Evolutionary conservation across 495 filamentous ascomycete species (phyloP).

Genomic region (Penicillium manginii): DNA sequence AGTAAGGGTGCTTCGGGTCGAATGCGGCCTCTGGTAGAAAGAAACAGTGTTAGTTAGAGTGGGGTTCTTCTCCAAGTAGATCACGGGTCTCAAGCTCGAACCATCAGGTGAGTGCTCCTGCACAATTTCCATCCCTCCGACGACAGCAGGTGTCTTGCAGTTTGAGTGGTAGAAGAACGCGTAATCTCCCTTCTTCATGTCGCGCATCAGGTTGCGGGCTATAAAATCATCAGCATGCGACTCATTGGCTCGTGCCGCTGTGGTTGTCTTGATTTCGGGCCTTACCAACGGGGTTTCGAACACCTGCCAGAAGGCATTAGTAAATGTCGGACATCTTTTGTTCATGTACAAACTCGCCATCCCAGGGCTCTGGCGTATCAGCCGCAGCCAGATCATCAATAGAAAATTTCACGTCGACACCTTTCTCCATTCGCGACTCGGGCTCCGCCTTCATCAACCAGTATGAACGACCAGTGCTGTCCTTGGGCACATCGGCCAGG

Average conservation of each 20-base stretch:
- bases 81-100: conserved; percentile 40
- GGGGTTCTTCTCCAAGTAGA: not conserved
- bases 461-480: conserved; percentile 51
- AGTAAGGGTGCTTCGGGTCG: conserved; percentile 77
- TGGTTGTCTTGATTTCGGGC: not conserved
- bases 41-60: conserved; percentile 12
- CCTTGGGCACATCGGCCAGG: conserved; percentile 9
- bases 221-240: conserved; percentile 23
- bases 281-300: conserved; percentile 61
- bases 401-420: conserved; percentile 86
- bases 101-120: conserved; percentile 78
- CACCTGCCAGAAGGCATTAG: conserved; percentile 38
- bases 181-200: conserved; percentile 88
- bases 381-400: conserved; percentile 83
- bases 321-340: not conserved
- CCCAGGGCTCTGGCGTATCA: conserved; percentile 82
- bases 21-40: conserved; percentile 70
- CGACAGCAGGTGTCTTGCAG: conserved; percentile 87
- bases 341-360: conserved; percentile 57
- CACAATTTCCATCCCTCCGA: conserved; percentile 92
- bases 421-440: conserved; percentile 81
- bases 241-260: not conserved
- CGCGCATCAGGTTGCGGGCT: conserved; percentile 84
- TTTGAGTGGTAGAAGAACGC: conserved; percentile 99
- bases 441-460: conserved; percentile 98